Conservation (phyloP, 441 rosid genomes). For the Metrosideros polymorpha region DNA sequence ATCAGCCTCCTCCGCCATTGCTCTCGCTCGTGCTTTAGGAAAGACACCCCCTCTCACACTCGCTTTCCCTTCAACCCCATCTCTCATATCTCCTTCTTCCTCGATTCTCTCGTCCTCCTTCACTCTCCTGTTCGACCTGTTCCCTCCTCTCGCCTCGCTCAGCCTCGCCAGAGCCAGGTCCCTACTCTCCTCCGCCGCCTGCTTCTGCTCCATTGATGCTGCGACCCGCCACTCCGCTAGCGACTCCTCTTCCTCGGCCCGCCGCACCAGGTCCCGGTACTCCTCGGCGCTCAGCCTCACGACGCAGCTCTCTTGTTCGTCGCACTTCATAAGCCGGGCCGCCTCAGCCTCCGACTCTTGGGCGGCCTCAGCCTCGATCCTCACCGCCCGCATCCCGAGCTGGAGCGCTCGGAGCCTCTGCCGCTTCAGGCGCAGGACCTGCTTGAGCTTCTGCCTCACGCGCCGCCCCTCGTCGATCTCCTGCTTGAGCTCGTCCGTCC, state of each 20-base stretch:
- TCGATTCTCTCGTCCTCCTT: not conserved
- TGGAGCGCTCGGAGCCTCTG: constrained; percentile 32
- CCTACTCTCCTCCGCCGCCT: constrained; percentile 24
- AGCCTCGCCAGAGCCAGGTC: constrained; percentile 19
- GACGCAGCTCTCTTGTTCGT: constrained; percentile 5
- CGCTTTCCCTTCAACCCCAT: constrained; percentile 1
- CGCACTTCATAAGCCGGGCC: not conserved
- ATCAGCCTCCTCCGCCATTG: not conserved
- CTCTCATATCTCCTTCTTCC: not conserved
- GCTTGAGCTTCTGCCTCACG: constrained; percentile 22
- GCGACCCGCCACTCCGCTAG: constrained; percentile 36
- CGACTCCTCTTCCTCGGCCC: constrained; percentile 32
- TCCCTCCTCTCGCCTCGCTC: constrained; percentile 2
- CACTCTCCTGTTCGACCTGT: not conserved
- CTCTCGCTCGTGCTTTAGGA: constrained; percentile 18
- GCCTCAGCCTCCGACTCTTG: constrained; percentile 24
- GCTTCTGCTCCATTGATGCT: constrained; percentile 34
- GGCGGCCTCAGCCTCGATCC: constrained; percentile 34
- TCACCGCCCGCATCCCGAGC: constrained; percentile 21
- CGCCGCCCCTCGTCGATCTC: constrained; percentile 18
- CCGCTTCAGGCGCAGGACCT: constrained; percentile 22
- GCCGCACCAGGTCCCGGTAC: constrained; percentile 15
- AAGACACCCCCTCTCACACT: not conserved
- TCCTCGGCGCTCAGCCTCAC: constrained; percentile 23
- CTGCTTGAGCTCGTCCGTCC: constrained; percentile 15